These are phyloP conservation scores for Prinsepia uniflora DNA, from an alignment of 306 rosid species.

Conservation along the genomic window DNA sequence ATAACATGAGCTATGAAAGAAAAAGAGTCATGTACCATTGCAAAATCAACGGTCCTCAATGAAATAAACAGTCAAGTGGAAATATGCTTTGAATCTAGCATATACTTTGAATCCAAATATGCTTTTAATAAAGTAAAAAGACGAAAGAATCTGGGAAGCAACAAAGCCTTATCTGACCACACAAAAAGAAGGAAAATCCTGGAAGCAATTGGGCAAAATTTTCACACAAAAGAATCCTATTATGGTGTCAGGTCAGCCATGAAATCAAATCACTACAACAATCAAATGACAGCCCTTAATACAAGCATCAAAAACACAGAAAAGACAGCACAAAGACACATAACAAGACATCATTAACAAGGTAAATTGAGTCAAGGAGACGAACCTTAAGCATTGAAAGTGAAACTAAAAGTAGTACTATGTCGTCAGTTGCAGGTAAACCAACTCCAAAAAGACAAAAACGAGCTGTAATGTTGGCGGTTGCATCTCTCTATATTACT, in stretches of 20 bases:
- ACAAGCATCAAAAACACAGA: not conserved
- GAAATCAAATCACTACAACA: not conserved
- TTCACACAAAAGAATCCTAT: not conserved
- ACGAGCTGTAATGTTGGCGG: not conserved
- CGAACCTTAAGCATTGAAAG: not conserved
- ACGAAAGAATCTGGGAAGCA: not conserved
- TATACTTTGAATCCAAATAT: not conserved
- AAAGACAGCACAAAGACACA: constrained; percentile 9
- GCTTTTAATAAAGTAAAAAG: not conserved
- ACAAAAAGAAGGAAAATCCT: not conserved
- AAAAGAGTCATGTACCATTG: too few relatives aligned
- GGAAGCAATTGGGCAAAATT: not conserved
- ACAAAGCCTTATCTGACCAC: not conserved
- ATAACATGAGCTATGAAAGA: too few relatives aligned
- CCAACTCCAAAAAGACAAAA: too few relatives aligned
- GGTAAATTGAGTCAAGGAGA: not conserved
- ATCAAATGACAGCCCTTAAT: not conserved
- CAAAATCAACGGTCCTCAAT: not conserved
- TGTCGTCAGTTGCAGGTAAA: not conserved
- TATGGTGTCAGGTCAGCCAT: not conserved
- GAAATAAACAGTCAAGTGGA: not conserved
- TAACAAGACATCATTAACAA: not conserved
- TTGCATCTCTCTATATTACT: not conserved
- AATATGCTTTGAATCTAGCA: not conserved
- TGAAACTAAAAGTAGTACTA: not conserved